Base-by-base conservation (phyloP, 2,329 filamentous ascomycete species). In the Iodosphaeria phyllophila region DNA sequence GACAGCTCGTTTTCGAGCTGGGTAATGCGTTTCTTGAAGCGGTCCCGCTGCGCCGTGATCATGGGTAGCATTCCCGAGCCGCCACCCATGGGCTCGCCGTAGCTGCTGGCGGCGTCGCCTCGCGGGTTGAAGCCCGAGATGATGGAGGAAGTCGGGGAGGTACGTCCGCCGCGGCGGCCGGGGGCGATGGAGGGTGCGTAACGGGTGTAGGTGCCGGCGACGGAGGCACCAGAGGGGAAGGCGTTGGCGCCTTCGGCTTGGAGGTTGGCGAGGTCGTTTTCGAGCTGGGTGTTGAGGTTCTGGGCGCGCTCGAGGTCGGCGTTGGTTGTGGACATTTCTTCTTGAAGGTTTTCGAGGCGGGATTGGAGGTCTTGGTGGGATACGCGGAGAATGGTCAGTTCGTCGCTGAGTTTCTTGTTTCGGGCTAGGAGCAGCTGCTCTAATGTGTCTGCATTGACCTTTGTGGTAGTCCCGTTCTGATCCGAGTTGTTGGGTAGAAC, bases 1-100 rank as follows among this genome's bases (percentile, higher is more conserved):
- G 83, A 82, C 7, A 95, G 59, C 42, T 95, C 86, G 31, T 77
- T 69, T 51, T 95, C 89, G 13, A 98, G 67, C 46, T 98, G 78
- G 0, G 71, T 57, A 35, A 92, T 95, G 43, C 84, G 80, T 58
- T 92, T 82, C 60, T 93, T 95, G 66, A 95, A 98, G 25, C 89
- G 80, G 51, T 98, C 89, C 32, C 89, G 75, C 52, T 98, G 91
- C 2, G 91, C 89, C 17, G 89, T 92, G 26, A 98, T 78, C 91
- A 98, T 98, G 17, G 89, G 91, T 13, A 98, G 58, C 34, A 98
- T 93, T 8, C 84, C 82, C 0, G 79, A 79, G 3, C 80, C 79
- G 27, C 78, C 62, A 16, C 76, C 77, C 28, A 74, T 62, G 6
- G 73, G 59, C 23, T 82, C 77, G 10, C 60, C 54, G 19, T 59